phyloP scores from a whole-genome alignment of 148 eudicot genomes.

The Rhododendron simsii region DNA sequence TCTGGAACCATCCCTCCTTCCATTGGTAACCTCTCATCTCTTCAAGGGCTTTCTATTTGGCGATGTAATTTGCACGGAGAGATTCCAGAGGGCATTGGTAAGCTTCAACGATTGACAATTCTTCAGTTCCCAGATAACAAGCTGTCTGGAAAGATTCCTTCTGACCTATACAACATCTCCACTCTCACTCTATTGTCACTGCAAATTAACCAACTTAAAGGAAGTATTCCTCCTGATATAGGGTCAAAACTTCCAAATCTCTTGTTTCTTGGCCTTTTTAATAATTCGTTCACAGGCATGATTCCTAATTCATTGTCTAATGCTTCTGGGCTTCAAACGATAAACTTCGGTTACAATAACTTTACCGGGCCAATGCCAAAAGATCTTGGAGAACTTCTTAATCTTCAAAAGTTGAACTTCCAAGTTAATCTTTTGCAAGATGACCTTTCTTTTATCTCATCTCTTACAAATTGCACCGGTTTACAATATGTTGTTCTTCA shows the following conservation, averaged over 20 bases:
- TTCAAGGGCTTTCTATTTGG: accelerated
- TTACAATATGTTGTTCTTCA: neutral
- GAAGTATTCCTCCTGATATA: neutral
- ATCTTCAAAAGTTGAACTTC: accelerated
- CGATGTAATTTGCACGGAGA: neutral
- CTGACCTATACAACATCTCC: neutral
- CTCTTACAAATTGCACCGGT: too few relatives aligned
- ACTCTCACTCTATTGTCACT: neutral
- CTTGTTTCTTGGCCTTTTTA: accelerated
- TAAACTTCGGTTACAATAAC: neutral
- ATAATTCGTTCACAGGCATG: neutral
- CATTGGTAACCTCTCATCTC: neutral
- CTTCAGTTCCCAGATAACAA: neutral
- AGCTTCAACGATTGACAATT: neutral
- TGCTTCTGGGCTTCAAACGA: neutral
- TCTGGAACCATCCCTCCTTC: neutral
- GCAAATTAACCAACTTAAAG: neutral
- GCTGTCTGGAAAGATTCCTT: neutral
- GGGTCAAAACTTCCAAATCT: neutral
- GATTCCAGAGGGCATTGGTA: neutral
- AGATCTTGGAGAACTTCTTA: neutral
- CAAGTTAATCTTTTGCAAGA: neutral
- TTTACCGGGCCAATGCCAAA: neutral
- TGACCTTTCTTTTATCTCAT: too few relatives aligned
- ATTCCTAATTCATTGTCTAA: neutral